Percentiles rank a stretch among this genome's conserved stretches.
Conservation (phyloP, 129 eudicot genomes). For the Heracleum sosnowskyi region DNA sequence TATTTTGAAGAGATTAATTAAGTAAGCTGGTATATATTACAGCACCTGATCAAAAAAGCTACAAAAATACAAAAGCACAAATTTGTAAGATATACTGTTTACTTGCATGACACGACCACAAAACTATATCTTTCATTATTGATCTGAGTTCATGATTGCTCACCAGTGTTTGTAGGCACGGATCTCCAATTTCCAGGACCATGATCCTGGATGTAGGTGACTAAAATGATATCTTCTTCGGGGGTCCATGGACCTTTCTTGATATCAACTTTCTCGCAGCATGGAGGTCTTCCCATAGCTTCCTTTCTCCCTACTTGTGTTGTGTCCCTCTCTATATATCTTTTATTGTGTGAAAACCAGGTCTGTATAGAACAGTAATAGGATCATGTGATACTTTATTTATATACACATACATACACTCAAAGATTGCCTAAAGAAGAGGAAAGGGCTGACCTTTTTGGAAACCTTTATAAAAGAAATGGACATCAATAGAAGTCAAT, state of each 20-base stretch:
- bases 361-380: not conserved
- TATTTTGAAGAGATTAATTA: not conserved
- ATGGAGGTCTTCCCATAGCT: slow-evolving; percentile 81
- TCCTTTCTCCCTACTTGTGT: not conserved
- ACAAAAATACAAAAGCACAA: not conserved
- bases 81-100: not conserved
- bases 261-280: slow-evolving; percentile 77
- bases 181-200: slow-evolving; percentile 92
- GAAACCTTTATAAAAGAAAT: not conserved
- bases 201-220: slow-evolving; percentile 71
- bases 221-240: slow-evolving; percentile 75
- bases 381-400: not conserved
- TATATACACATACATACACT: not conserved
- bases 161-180: slow-evolving; percentile 77
- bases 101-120: not conserved
- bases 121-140: not conserved
- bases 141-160: not conserved
- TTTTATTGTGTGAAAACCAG: not conserved
- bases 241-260: slow-evolving; percentile 98
- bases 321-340: not conserved
- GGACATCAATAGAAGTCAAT: not conserved
- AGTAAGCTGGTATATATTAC: not conserved
- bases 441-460: not conserved
- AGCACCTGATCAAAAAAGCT: not conserved
- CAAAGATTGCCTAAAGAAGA: not conserved